Conservation (phyloP, 2,329 filamentous ascomycete species). For the Chaetomium globosum region DNA sequence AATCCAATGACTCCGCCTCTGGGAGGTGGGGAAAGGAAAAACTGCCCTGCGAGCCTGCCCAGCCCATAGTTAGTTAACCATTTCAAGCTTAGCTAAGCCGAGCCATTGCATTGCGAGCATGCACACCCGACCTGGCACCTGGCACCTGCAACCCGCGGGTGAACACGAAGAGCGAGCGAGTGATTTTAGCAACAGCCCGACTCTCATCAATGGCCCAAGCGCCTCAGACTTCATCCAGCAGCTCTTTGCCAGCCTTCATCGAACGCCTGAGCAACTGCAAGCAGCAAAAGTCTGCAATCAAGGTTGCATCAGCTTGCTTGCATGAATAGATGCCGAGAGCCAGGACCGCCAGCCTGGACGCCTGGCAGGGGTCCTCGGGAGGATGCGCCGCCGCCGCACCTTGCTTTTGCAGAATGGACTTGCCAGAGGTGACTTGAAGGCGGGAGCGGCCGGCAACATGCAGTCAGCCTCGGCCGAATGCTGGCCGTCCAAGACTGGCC, state of each 20-base stretch:
- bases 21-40: conserved; percentile 13
- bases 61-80: no score
- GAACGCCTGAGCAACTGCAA: not conserved
- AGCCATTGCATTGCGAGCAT: no score
- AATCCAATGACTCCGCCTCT: conserved; percentile 18
- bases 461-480: conserved; percentile 2
- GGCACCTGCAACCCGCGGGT: no score
- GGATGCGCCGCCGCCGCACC: not conserved
- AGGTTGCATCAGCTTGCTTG: not conserved
- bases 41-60: no score
- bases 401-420: not conserved
- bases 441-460: not conserved
- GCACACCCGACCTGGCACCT: no score
- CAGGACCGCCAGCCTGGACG: not conserved
- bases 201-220: not conserved
- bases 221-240: not conserved
- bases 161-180: no score
- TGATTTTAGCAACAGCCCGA: no score
- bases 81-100: conserved; percentile 11
- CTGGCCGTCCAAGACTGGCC: not conserved
- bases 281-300: not conserved
- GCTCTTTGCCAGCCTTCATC: not conserved
- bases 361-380: conserved; percentile 4
- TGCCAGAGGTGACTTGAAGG: no score
- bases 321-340: not conserved